Base-by-base conservation (phyloP, 257 asterid genomes). In the Petunia axillaris region DNA sequence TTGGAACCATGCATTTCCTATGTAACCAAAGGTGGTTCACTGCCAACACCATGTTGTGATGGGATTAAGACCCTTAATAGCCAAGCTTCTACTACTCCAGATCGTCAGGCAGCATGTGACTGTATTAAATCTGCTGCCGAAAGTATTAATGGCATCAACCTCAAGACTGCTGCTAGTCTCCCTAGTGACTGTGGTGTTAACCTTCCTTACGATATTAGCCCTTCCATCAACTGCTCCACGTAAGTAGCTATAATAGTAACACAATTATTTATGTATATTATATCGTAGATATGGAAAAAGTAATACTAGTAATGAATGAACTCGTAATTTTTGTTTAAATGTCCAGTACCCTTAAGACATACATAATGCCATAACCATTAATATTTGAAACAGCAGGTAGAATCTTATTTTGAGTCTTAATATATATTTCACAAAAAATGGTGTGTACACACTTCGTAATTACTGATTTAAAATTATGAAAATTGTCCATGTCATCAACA, bases 191-290 rank as follows among this genome's bases (percentile, higher is more conserved):
- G 93, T 11, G 82, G 83, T 44, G 84, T 89, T 86, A 44, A 65
- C 59, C 40, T 88, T 70, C 89, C 91, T n/a, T 89, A 88, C 86
- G 64, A 76, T 55, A 86, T 86, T 80, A 76, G 84, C 80, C 83
- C 90, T 6, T 70, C 89, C 5, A 60, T 83, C 7, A 89, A 89
- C 76, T 89, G 91, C 77, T 78, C 90, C 46, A 89, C 75, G 93
- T 89, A 88, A 48, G 82, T 60, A 25, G 25, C 25, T 25, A 25
- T 25, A n/a, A n/a, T n/a, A n/a, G 25, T 25, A 25, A 25, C 25
- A 25, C 25, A 25, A 25, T 25, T 25, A 25, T 25, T 25, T 25
- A 25, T 25, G 25, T 25, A 25, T 25, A 25, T 25, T 25, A 25
- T 25, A 25, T 25, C 25, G 25, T 25, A 25, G 25, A 25, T 25